Conservation (phyloP, 2,329 filamentous ascomycete species). For the Coniochaeta sp. region DNA sequence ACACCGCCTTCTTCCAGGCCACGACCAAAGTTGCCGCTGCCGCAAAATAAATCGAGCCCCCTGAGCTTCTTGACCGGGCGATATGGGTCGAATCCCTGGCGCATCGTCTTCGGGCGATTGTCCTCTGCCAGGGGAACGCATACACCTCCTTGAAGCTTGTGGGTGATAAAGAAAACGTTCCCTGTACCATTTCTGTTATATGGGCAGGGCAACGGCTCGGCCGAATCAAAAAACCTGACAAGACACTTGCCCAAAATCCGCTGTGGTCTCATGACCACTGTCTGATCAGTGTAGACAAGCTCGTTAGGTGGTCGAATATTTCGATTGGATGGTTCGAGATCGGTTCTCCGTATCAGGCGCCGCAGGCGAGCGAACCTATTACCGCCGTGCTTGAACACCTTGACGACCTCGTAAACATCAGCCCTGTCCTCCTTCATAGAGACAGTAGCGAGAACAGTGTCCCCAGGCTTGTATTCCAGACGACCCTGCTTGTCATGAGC, state of each 20-base stretch:
- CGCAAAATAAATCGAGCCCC: slow-evolving; percentile 69
- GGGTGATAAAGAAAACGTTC: slow-evolving; percentile 58
- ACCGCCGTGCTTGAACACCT: slow-evolving; percentile 16
- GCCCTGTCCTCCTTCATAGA: slow-evolving; percentile 27
- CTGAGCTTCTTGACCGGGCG: slow-evolving; percentile 31
- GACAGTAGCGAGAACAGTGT: slow-evolving; percentile 48
- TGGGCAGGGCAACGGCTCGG: slow-evolving; percentile 45
- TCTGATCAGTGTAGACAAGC: slow-evolving; percentile 46
- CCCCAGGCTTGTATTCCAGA: slow-evolving; percentile 38
- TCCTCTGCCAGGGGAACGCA: slow-evolving; percentile 26
- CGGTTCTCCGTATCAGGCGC: slow-evolving; percentile 40
- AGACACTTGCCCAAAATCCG: slow-evolving; percentile 50
- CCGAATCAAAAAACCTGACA: slow-evolving; percentile 44
- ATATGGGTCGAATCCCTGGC: slow-evolving; percentile 48
- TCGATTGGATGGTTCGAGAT: slow-evolving; percentile 29
- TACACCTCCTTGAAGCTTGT: slow-evolving; percentile 19
- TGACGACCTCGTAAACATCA: slow-evolving; percentile 55
- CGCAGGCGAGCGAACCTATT: slow-evolving; percentile 35
- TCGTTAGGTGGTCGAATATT: slow-evolving; percentile 52
- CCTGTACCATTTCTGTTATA: slow-evolving; percentile 61
- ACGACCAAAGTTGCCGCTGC: slow-evolving; percentile 69
- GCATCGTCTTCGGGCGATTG: slow-evolving; percentile 27
- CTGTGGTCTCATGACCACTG: slow-evolving; percentile 25
- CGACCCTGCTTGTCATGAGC: slow-evolving; percentile 17
- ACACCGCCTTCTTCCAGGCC: slow-evolving; percentile 67